Percentiles rank a stretch among this genome's conserved stretches.
phyloP scores from a whole-genome alignment of 108 stramenopile species.

The Nannochloropsis salina region DNA sequence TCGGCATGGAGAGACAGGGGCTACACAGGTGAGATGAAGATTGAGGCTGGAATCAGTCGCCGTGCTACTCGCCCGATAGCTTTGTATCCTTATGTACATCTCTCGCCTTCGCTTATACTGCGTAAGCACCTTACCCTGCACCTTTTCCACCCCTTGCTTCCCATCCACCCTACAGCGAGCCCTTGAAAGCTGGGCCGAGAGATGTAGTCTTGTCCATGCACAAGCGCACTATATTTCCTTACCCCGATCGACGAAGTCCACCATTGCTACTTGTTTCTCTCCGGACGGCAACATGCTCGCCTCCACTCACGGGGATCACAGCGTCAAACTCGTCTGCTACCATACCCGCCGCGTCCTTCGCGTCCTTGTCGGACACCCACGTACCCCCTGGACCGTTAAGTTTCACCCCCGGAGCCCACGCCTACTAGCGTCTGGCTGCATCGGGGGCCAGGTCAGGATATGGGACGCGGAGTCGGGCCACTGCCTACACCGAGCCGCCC shows the following conservation, averaged over 20 bases:
- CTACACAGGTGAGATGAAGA: too few relatives aligned
- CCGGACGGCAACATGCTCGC: constrained; percentile 59
- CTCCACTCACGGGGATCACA: constrained; percentile 97
- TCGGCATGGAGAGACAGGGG: too few relatives aligned
- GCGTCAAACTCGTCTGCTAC: constrained; percentile 82
- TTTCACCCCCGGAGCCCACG: constrained; percentile 74
- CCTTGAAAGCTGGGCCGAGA: not conserved
- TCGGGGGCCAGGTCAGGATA: constrained; percentile 87
- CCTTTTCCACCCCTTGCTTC: too few relatives aligned
- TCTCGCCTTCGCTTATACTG: too few relatives aligned
- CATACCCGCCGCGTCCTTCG: constrained; percentile 61
- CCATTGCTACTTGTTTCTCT: constrained; percentile 42
- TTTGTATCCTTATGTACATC: too few relatives aligned
- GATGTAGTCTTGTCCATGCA: not conserved
- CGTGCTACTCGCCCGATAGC: too few relatives aligned
- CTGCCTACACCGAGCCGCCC: constrained; percentile 30
- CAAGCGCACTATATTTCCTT: constrained; percentile 13
- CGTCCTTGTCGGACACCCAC: constrained; percentile 79
- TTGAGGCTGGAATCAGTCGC: too few relatives aligned
- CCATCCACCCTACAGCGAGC: not conserved
- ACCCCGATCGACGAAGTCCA: not conserved
- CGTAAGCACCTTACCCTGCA: too few relatives aligned
- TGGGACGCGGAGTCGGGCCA: constrained; percentile 63
- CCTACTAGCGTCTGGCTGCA: constrained; percentile 83
- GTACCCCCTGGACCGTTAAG: constrained; percentile 96